Percentiles rank a stretch among this genome's conserved stretches.
These are phyloP conservation scores for Megacollybia marginata DNA, from an alignment of 768 basidiomycete genomes.

Conservation along the genomic window DNA sequence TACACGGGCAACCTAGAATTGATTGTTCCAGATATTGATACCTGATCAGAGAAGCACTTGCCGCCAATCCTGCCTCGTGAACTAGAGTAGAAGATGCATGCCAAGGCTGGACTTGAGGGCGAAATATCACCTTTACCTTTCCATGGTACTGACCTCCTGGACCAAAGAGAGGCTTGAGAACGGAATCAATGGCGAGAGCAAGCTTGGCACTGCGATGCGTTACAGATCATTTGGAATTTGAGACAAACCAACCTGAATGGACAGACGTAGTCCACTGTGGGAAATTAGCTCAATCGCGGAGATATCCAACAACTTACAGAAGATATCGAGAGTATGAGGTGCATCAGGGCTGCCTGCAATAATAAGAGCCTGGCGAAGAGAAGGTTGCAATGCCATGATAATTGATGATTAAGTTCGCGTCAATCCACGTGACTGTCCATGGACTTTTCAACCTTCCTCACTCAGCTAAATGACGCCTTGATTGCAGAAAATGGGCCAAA, in stretches of 20 bases:
- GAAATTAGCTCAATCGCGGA: not conserved
- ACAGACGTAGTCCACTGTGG: constrained; percentile 90
- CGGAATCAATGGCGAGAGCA: constrained; percentile 46
- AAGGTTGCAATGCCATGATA: constrained; percentile 85
- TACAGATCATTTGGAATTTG: too few relatives aligned
- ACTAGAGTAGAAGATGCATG: constrained; percentile 67
- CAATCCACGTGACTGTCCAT: constrained; percentile 15
- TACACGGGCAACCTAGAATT: constrained; percentile 49
- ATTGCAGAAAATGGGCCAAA: constrained; percentile 58
- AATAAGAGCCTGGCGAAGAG: constrained; percentile 54
- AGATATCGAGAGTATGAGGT: constrained; percentile 76
- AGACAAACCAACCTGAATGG: too few relatives aligned
- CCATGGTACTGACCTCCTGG: constrained; percentile 57
- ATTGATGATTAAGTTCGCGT: too few relatives aligned
- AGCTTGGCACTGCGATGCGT: constrained; percentile 45
- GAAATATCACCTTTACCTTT: constrained; percentile 67
- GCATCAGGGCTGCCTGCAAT: constrained; percentile 53
- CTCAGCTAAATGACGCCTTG: constrained; percentile 55
- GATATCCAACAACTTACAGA: constrained; percentile 38
- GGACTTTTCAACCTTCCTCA: constrained; percentile 54
- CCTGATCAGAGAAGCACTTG: constrained; percentile 31
- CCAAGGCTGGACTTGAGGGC: constrained; percentile 76
- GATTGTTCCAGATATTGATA: not conserved
- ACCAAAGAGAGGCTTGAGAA: constrained; percentile 53
- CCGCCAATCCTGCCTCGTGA: constrained; percentile 80